Percentiles rank a stretch among this genome's conserved stretches.
Conservation (phyloP, 1,284 basidiomycete genomes). For the Sparassis latifolia region DNA sequence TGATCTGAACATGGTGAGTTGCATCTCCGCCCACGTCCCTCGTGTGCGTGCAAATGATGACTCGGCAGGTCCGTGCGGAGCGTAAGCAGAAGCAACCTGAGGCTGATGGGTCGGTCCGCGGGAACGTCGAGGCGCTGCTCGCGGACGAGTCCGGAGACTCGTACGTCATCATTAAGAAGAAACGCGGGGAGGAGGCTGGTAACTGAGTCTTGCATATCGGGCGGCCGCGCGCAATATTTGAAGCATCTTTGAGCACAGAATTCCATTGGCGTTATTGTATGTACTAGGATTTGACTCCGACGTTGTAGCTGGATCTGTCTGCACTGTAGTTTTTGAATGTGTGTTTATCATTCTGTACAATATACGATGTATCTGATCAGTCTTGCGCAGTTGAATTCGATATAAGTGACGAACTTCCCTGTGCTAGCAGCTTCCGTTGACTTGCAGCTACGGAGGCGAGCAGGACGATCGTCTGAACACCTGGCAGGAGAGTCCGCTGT, state of each 20-base stretch:
- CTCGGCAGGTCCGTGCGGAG: slow-evolving; percentile 33
- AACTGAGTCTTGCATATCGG: too few relatives aligned
- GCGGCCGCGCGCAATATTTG: too few relatives aligned
- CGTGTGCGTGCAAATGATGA: neutral
- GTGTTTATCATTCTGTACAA: too few relatives aligned
- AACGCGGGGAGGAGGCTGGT: neutral
- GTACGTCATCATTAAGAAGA: slow-evolving; percentile 41
- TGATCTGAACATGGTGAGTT: slow-evolving; percentile 42
- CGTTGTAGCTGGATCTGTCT: too few relatives aligned
- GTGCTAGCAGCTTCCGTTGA: neutral
- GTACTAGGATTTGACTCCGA: too few relatives aligned
- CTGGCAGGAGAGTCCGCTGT: slow-evolving; percentile 60
- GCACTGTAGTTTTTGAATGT: too few relatives aligned
- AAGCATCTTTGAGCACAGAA: too few relatives aligned
- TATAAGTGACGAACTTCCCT: neutral
- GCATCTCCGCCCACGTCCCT: neutral
- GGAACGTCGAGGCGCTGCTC: slow-evolving; percentile 45
- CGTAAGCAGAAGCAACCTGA: slow-evolving; percentile 40
- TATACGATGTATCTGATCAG: too few relatives aligned
- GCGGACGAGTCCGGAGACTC: slow-evolving; percentile 36
- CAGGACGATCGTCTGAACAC: slow-evolving; percentile 57
- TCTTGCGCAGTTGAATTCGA: too few relatives aligned
- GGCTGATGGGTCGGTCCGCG: slow-evolving; percentile 35
- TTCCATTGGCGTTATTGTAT: too few relatives aligned
- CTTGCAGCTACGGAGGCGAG: slow-evolving; percentile 49